These are phyloP conservation scores for Jatropha curcas DNA, from an alignment of 345 rosid genomes.

Conservation along the genomic window DNA sequence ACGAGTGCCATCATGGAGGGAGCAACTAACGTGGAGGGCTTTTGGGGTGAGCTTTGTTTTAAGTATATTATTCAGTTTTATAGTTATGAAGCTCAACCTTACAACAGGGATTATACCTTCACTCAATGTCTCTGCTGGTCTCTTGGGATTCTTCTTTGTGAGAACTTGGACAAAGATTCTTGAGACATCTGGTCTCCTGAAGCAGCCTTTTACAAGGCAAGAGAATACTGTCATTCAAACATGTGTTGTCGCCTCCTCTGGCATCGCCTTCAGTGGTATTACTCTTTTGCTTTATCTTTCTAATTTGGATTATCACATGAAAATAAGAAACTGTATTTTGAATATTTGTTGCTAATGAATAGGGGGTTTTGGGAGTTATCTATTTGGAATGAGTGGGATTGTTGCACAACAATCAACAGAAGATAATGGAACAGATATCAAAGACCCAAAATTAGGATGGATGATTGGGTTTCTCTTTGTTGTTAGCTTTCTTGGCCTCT, in stretches of 20 bases:
- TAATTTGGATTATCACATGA: neutral
- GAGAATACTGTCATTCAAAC: conserved; percentile 14
- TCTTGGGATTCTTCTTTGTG: conserved; percentile 11
- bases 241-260: conserved; percentile 13
- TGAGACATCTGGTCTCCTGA: conserved; percentile 5
- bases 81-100: conserved; percentile 14
- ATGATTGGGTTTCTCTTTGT: conserved; percentile 14
- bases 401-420: conserved; percentile 3
- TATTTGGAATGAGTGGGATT: conserved; percentile 5
- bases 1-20: conserved; percentile 17
- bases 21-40: conserved; percentile 9
- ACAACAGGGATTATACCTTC: conserved; percentile 16
- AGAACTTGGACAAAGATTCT: conserved; percentile 15
- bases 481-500: conserved; percentile 10
- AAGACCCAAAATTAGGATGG: conserved; percentile 9
- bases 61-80: conserved; percentile 9
- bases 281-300: neutral
- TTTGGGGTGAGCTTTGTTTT: conserved; percentile 7
- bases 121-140: conserved; percentile 15
- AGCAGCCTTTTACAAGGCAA: conserved; percentile 3
- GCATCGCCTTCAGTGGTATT: conserved; percentile 13
- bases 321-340: neutral
- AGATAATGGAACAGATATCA: neutral
- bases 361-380: conserved; percentile 9
- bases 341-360: neutral